phyloP scores from a whole-genome alignment of 257 asterid genomes.

The Solanum corneliomulleri region DNA sequence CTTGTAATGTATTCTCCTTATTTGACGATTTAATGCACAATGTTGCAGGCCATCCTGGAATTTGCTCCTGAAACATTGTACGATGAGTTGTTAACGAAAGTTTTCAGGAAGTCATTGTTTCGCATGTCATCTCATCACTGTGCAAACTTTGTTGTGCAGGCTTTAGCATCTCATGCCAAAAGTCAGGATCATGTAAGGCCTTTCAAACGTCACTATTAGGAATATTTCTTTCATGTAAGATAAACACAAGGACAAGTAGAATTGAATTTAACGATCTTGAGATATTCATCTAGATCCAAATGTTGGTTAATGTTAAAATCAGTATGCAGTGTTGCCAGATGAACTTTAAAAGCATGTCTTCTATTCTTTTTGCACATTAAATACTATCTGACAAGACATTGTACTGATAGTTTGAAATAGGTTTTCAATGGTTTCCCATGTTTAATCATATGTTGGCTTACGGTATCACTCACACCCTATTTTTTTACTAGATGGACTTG shows the following conservation, averaged over 20 bases:
- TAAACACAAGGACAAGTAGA: not conserved
- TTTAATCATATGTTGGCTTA: not conserved
- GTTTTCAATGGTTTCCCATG: not conserved
- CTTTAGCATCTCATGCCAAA: constrained; percentile 75
- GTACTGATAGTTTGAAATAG: not conserved
- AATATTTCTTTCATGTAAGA: not conserved
- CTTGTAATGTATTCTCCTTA: not conserved
- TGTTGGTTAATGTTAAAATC: not conserved
- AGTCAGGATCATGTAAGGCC: constrained; percentile 63
- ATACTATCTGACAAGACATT: not conserved
- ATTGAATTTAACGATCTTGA: not conserved
- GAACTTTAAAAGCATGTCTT: not conserved
- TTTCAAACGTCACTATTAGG: not conserved
- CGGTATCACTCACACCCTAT: not conserved
- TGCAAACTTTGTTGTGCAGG: constrained; percentile 86
- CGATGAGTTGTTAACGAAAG: constrained; percentile 38
- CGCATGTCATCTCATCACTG: constrained; percentile 61
- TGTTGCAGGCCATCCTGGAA: constrained; percentile 78
- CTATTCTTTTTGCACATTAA: not conserved
- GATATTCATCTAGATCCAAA: not conserved
- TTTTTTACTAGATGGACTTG: constrained; percentile 44
- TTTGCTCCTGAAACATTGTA: constrained; percentile 74
- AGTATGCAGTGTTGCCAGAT: not conserved
- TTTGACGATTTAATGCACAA: not conserved
- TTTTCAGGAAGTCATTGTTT: constrained; percentile 56